Percentiles rank a stretch among this genome's conserved stretches.
phyloP scores from a whole-genome alignment of 306 rosid genomes.

The Acmispon strigosus region DNA sequence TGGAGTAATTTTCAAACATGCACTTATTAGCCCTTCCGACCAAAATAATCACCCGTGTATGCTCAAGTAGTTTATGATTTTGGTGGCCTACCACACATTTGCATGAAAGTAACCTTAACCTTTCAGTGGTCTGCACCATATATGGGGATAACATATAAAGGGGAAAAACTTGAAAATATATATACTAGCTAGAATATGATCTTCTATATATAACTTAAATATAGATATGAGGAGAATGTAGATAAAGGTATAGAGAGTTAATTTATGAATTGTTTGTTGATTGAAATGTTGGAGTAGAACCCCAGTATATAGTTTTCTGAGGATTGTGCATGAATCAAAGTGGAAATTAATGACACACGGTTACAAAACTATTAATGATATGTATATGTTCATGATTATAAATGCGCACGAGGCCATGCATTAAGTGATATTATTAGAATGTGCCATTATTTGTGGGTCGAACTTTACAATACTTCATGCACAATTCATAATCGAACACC shows the following conservation, averaged over 20 bases:
- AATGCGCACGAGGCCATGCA: conserved; percentile 42
- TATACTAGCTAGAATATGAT: no score
- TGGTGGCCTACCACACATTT: conserved; percentile 24
- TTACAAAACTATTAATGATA: conserved; percentile 4
- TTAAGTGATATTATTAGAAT: conserved; percentile 23
- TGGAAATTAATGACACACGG: no score
- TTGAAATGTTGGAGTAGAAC: no score
- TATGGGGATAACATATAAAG: conserved; percentile 3
- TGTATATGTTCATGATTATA: conserved; percentile 16
- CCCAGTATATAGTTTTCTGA: no score
- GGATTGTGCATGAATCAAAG: no score
- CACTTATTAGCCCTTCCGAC: no score
- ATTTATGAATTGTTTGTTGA: no score
- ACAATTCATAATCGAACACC: conserved; percentile 48
- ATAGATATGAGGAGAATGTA: no score
- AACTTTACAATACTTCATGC: conserved; percentile 46
- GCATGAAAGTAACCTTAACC: conserved; percentile 27
- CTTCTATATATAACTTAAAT: no score
- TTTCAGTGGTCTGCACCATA: conserved; percentile 6
- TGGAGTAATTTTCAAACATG: no score
- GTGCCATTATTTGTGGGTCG: conserved; percentile 33
- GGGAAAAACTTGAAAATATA: background rate
- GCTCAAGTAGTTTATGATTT: conserved; percentile 23
- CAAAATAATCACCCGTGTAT: conserved; percentile 11
- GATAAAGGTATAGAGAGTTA: no score